Conservation (phyloP, 1,284 basidiomycete species). For the Acaromyces ingoldii region DNA sequence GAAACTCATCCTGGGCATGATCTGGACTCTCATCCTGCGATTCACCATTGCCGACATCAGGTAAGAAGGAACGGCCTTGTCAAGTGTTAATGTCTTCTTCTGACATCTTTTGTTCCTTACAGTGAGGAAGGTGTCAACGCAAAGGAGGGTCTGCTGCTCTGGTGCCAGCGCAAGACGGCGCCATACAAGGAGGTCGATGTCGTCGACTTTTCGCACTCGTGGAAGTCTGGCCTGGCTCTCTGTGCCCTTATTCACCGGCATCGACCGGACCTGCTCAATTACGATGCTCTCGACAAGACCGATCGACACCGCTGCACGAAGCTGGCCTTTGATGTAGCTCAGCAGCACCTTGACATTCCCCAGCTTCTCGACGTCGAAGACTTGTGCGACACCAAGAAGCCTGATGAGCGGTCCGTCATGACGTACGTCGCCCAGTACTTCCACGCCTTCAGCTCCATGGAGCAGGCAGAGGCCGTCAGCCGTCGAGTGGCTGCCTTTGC, state of each 20-base stretch:
- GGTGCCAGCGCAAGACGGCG: conserved; percentile 94
- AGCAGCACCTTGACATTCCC: conserved; percentile 53
- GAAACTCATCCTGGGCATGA: conserved; percentile 96
- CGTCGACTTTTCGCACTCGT: conserved; percentile 85
- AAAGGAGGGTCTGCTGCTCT: conserved; percentile 85
- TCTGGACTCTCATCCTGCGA: conserved; percentile 83
- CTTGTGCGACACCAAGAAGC: conserved; percentile 77
- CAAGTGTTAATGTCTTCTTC: background rate
- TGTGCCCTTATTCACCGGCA: conserved; percentile 96
- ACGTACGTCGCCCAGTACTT: conserved; percentile 94
- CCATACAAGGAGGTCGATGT: conserved; percentile 88
- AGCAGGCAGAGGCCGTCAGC: conserved; percentile 89
- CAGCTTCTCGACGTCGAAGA: conserved; percentile 94
- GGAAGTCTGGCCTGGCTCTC: conserved; percentile 88
- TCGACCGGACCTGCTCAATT: conserved; percentile 89
- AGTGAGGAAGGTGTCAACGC: conserved; percentile 96
- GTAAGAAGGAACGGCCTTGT: conserved; percentile 56
- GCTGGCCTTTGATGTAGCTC: conserved; percentile 18
- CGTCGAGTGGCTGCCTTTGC: conserved; percentile 92
- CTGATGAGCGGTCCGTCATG: conserved; percentile 94
- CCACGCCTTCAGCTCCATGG: conserved; percentile 95
- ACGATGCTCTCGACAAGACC: conserved; percentile 68
- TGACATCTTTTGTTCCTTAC: conserved; percentile 17
- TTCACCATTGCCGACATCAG: conserved; percentile 98
- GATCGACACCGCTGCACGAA: conserved; percentile 42